Evolutionary conservation across 306 rosid species (phyloP).

Genomic region (Astragalus membranaceus): DNA sequence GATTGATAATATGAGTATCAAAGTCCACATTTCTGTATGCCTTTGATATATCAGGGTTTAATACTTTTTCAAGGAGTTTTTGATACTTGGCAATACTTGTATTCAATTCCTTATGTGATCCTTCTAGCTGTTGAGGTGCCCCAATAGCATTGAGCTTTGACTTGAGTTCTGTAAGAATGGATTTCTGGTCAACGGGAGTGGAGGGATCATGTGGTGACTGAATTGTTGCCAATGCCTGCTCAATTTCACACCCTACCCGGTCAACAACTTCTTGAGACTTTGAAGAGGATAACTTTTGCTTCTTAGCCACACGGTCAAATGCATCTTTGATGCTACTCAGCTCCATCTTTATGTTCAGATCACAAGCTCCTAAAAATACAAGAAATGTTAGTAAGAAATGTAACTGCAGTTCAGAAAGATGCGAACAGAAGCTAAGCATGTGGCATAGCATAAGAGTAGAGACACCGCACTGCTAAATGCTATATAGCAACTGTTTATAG

Average conservation of each 20-base stretch:
- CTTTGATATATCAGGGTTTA: slow-evolving; percentile 73
- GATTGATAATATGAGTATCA: slow-evolving; percentile 55
- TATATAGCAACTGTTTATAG: neutral
- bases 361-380: slow-evolving; percentile 32
- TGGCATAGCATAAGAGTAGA: neutral
- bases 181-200: slow-evolving; percentile 44
- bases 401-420: slow-evolving; percentile 13
- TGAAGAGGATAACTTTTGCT: slow-evolving; percentile 76
- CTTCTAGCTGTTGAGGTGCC: slow-evolving; percentile 55
- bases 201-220: slow-evolving; percentile 40
- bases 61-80: slow-evolving; percentile 52
- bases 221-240: slow-evolving; percentile 48
- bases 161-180: slow-evolving; percentile 54
- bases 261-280: slow-evolving; percentile 71
- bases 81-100: slow-evolving; percentile 51
- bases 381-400: slow-evolving; percentile 16
- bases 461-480: neutral
- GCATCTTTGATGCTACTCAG: slow-evolving; percentile 71
- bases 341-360: slow-evolving; percentile 52
- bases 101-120: slow-evolving; percentile 62
- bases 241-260: slow-evolving; percentile 62
- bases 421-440: neutral
- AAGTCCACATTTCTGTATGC: slow-evolving; percentile 76
- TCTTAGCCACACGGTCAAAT: slow-evolving; percentile 75
- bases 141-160: slow-evolving; percentile 46